These are phyloP conservation scores for Neonectria faginata DNA, from an alignment of 2,329 filamentous ascomycete species.

Conservation along the genomic window DNA sequence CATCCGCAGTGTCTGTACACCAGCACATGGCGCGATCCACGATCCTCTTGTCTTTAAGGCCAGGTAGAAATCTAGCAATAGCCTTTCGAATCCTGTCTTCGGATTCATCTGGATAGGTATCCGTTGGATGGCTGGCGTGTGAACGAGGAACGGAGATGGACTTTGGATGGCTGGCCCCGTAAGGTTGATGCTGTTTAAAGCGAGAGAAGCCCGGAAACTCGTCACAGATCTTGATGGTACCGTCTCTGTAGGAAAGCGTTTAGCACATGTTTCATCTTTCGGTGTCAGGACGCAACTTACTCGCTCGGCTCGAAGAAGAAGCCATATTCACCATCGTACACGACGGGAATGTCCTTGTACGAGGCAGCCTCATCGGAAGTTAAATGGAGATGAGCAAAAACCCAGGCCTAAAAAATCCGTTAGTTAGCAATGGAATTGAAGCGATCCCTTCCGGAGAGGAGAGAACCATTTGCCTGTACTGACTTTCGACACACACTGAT, in stretches of 20 bases:
- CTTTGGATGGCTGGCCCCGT: slow-evolving; percentile 8
- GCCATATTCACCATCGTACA: slow-evolving; percentile 23
- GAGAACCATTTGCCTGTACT: neutral
- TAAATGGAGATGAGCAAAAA: slow-evolving; percentile 21
- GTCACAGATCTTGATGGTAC: slow-evolving; percentile 21
- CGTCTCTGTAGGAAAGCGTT: slow-evolving; percentile 3
- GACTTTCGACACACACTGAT: slow-evolving; percentile 22
- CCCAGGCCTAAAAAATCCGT: slow-evolving; percentile 7
- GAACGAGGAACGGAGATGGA: slow-evolving; percentile 20
- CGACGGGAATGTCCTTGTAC: slow-evolving; percentile 14
- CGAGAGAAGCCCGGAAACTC: slow-evolving; percentile 23
- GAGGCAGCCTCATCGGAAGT: slow-evolving; percentile 13
- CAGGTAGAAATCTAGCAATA: slow-evolving; percentile 16
- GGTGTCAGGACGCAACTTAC: slow-evolving; percentile 2
- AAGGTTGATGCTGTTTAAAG: slow-evolving; percentile 17
- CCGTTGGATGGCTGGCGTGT: slow-evolving; percentile 18
- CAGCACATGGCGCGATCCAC: slow-evolving; percentile 24
- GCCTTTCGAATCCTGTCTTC: slow-evolving; percentile 15
- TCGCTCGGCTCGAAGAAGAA: slow-evolving; percentile 26
- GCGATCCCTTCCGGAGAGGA: neutral
- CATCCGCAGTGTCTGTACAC: slow-evolving; percentile 24
- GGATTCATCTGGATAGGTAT: slow-evolving; percentile 18
- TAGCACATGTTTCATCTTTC: neutral
- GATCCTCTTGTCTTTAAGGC: slow-evolving; percentile 1
- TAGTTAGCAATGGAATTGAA: neutral